Evolutionary conservation across 345 rosid species (phyloP).

Genomic region (Excoecaria agallocha): DNA sequence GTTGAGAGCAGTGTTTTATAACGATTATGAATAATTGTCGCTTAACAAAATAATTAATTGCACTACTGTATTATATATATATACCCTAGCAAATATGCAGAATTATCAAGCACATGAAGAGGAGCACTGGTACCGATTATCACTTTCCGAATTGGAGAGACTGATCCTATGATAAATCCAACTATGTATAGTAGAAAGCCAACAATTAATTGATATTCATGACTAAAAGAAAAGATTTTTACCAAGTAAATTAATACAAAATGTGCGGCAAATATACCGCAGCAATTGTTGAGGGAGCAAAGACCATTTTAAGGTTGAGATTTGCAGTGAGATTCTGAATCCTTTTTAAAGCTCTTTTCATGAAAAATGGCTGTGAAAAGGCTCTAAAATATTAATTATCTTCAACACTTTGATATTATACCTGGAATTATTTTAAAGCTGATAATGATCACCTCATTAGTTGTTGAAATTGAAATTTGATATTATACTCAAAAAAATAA

Average conservation of each 20-base stretch:
- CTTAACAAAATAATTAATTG: background rate
- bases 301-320: constrained; percentile 15
- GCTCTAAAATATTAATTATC: too few species aligned
- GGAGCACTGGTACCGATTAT: background rate
- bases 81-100: constrained; percentile 39
- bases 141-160: constrained; percentile 29
- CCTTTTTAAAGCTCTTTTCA: background rate
- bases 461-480: background rate
- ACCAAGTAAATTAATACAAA: too few species aligned
- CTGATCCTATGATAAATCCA: constrained; percentile 38
- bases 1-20: background rate
- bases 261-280: too few species aligned
- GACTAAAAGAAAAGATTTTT: background rate
- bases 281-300: constrained; percentile 31
- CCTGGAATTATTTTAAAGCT: background rate
- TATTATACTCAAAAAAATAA: too few species aligned
- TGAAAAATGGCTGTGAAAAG: background rate
- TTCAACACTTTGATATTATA: too few species aligned
- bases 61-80: background rate
- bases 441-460: background rate
- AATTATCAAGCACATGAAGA: constrained; percentile 19
- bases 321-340: constrained; percentile 6
- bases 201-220: background rate
- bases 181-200: constrained; percentile 18
- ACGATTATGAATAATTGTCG: background rate